Evolutionary conservation across 192 early-diverging fungal genomes (phyloP).

Genomic region (Coemansia sp.): DNA sequence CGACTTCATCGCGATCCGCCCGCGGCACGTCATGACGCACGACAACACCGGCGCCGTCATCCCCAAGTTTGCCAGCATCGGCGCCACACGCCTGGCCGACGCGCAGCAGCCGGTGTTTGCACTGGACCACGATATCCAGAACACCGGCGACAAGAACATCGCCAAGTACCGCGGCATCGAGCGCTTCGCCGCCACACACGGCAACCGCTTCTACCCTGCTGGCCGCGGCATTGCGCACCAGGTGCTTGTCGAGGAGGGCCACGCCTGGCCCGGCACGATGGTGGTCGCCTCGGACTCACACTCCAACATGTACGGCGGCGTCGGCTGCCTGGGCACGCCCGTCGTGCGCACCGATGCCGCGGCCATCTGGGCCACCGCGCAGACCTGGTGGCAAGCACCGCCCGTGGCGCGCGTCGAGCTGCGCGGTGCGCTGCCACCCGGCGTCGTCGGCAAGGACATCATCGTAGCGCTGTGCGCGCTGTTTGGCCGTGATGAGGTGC

Average conservation of each 20-base stretch:
- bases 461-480: constrained; percentile 91
- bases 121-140: constrained; percentile 98
- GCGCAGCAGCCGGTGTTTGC: constrained; percentile 88
- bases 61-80: constrained; percentile 89
- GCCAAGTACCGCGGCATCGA: constrained; percentile 83
- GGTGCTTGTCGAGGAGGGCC: constrained; percentile 96
- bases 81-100: constrained; percentile 76
- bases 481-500: constrained; percentile 91
- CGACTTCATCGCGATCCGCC: constrained; percentile 92
- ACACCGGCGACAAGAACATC: constrained; percentile 90
- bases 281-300: constrained; percentile 98
- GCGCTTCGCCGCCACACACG: constrained; percentile 74
- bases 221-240: constrained; percentile 98
- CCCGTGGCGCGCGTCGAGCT: constrained; percentile 91
- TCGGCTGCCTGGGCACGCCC: constrained; percentile 92
- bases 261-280: constrained; percentile 89
- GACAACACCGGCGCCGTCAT: constrained; percentile 97
- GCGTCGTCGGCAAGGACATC: constrained; percentile 96
- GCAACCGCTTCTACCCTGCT: constrained; percentile 90
- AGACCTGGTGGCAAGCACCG: constrained; percentile 99
- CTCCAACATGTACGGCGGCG: constrained; percentile 99
- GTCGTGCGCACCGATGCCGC: constrained; percentile 98
- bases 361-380: constrained; percentile 95
- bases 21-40: constrained; percentile 92
- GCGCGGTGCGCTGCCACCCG: constrained; percentile 66